Base-by-base conservation (phyloP, 768 basidiomycete genomes). In the Pluteus cervinus region DNA sequence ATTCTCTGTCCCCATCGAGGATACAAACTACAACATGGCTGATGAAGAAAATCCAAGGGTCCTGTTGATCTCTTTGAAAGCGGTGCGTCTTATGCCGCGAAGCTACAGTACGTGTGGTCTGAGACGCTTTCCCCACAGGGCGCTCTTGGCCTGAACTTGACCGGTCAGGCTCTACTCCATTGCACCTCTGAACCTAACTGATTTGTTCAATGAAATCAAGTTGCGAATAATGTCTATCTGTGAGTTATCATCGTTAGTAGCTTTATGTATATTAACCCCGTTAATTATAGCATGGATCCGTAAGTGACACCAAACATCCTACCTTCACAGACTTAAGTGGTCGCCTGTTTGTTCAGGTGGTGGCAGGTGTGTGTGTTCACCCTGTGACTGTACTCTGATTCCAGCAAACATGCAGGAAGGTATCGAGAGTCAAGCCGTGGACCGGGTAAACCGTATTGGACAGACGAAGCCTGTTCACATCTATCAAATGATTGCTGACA, bases 401-500 rank as follows among this genome's bases (percentile, higher is more conserved):
- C 9, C 39, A 12, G 40, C 29, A 48, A 48, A 35, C 47, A 29
- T 39, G 50, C 40, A 81, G 69, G 85, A 87, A 50, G 84, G 86
- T 2, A 89, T 89, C 24, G 86, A 89, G 58, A 81, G 79, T 47
- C 86, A 90, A 52, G 85, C 86, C 2, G 81, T 88, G 36, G 86
- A 86, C 52, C 65, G 84, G 47, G 83, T 82, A 39, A 88, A 88
- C 49, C 76, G 85, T 35, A 88, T 90, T 44, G 90, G 90, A 10
- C 90, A 93, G 56, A 85, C 60, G 45, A 89, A 82, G 54, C 65
- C 73, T 1, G 88, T 93, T 22, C 80, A 84, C 45, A 88, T 92
- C 14, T 92, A 90, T 52, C 90, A 92, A 49, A 62, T 93, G 33
- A 89, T 93, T 38, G 87, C 90, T 0, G 89, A 91, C 48, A 72